Evolutionary conservation across 2,329 filamentous ascomycete species (phyloP).

Genomic region (Plectosphaerella sp.): DNA sequence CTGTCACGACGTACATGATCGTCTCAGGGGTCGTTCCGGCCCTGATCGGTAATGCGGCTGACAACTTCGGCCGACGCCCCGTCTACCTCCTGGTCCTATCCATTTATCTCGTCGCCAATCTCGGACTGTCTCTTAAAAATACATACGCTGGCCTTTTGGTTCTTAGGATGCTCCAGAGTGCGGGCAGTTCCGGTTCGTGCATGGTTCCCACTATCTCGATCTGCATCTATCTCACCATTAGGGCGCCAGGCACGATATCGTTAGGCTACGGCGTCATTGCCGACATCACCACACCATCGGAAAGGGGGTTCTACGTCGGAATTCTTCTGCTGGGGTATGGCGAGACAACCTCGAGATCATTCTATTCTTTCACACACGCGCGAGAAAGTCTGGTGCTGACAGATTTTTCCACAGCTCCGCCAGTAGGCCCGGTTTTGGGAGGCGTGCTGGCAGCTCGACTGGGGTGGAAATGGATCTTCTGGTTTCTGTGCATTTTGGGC

Average conservation of each 20-base stretch:
- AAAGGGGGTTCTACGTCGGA: slow-evolving; percentile 52
- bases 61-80: slow-evolving; percentile 40
- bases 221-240: neutral
- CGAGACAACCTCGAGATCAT: no score
- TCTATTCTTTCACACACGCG: no score
- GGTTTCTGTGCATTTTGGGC: slow-evolving; percentile 43
- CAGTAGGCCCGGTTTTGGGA: slow-evolving; percentile 41
- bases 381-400: neutral
- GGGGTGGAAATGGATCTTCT: slow-evolving; percentile 51
- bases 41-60: slow-evolving; percentile 44
- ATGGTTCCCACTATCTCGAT: neutral
- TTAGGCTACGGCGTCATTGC: slow-evolving; percentile 49
- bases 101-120: slow-evolving; percentile 40
- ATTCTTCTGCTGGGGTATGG: slow-evolving; percentile 29
- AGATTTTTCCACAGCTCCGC: slow-evolving; percentile 13
- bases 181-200: slow-evolving; percentile 43
- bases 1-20: slow-evolving; percentile 43
- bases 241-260: slow-evolving; percentile 32
- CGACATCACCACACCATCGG: slow-evolving; percentile 51
- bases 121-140: slow-evolving; percentile 39
- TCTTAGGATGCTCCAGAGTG: slow-evolving; percentile 46
- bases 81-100: slow-evolving; percentile 42
- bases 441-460: slow-evolving; percentile 42
- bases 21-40: slow-evolving; percentile 46
- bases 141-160: slow-evolving; percentile 42